Percentiles rank a stretch among this genome's conserved stretches.
Evolutionary conservation across 257 asterid species (phyloP).

Genomic region (Solanum pinnatisectum): DNA sequence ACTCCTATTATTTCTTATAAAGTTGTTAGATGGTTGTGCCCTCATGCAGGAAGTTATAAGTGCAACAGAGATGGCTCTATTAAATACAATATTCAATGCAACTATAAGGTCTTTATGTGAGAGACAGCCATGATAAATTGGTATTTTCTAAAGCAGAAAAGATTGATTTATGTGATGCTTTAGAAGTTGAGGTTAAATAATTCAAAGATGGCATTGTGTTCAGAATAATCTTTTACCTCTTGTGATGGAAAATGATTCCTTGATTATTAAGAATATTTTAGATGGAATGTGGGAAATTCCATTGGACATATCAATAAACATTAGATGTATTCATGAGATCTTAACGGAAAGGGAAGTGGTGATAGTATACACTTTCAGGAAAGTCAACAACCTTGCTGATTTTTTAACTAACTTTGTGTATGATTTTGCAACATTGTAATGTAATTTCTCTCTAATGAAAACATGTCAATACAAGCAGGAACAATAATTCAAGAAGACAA

Average conservation of each 20-base stretch:
- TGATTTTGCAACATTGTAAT: no score
- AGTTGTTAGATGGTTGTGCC: neutral
- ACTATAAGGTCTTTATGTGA: neutral
- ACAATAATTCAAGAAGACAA: no score
- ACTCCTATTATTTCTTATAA: no score
- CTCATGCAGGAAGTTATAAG: neutral
- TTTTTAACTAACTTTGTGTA: no score
- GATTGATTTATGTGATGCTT: neutral
- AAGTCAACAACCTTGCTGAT: neutral
- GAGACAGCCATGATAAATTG: neutral
- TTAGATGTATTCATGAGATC: neutral
- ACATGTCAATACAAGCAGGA: no score
- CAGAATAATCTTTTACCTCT: neutral
- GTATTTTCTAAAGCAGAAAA: neutral
- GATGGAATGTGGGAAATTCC: neutral
- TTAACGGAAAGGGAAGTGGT: neutral
- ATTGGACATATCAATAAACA: no score
- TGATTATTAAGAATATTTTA: no score
- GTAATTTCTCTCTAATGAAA: no score
- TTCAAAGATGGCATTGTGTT: neutral
- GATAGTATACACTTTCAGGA: neutral
- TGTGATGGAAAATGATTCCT: no score
- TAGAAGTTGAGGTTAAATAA: neutral
- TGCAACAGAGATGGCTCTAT: neutral
- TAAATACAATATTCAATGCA: no score